phyloP scores from a whole-genome alignment of 139 green algal genomes.

The Zygnema cylindricum region DNA sequence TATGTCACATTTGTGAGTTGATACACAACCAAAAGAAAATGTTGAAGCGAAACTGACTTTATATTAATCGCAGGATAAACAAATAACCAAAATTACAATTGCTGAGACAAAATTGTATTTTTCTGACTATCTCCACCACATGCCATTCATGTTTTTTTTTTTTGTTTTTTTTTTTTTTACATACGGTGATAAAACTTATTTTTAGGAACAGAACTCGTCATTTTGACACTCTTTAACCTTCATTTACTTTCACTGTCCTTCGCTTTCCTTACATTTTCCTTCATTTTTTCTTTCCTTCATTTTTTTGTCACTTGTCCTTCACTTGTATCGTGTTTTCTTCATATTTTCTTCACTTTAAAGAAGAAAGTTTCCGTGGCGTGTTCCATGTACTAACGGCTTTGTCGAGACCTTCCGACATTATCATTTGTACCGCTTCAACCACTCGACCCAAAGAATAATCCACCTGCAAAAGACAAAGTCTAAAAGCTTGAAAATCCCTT shows the following conservation, averaged over 20 bases:
- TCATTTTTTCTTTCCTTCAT: background rate
- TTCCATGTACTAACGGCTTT: constrained; percentile 44
- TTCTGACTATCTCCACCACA: no score
- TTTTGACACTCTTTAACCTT: background rate
- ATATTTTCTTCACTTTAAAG: background rate
- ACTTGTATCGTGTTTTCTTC: background rate
- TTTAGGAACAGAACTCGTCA: background rate
- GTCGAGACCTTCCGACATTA: constrained; percentile 33
- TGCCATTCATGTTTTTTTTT: no score
- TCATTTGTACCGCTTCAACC: constrained; percentile 2
- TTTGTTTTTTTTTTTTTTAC: no score
- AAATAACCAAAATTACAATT: background rate
- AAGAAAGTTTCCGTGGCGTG: background rate
- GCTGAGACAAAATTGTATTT: no score
- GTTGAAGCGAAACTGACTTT: background rate
- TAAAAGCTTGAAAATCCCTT: background rate
- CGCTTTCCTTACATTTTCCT: no score
- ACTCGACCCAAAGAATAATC: constrained; percentile 6
- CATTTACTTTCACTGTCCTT: background rate
- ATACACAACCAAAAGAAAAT: no score
- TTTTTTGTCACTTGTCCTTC: background rate
- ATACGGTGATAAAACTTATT: background rate
- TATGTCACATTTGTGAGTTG: no score
- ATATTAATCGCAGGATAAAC: background rate
- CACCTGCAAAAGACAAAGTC: background rate